A percentile compares a stretch with the other conserved stretches of the same genome.
These are phyloP conservation scores for Schizochytrium sp. DNA, from an alignment of 108 stramenopile genomes.

Conservation along the genomic window DNA sequence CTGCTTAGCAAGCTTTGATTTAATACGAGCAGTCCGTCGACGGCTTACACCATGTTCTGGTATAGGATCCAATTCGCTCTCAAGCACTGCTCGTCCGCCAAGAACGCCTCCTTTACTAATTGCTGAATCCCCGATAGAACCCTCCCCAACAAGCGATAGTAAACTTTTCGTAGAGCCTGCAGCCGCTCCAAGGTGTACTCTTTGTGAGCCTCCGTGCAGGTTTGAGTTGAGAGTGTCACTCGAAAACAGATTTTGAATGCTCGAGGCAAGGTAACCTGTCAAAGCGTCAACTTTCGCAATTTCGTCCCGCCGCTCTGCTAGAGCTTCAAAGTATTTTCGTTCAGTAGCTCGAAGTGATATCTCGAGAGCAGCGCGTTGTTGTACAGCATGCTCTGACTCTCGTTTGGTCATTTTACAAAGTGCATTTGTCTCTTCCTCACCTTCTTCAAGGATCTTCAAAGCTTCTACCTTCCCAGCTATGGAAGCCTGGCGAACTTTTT, in stretches of 20 bases:
- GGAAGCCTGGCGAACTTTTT: background rate
- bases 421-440: background rate
- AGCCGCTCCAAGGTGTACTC: background rate
- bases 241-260: background rate
- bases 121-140: background rate
- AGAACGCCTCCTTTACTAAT: background rate
- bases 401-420: constrained; percentile 22
- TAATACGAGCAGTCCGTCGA: background rate
- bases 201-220: background rate
- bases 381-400: background rate
- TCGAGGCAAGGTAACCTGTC: constrained; percentile 25
- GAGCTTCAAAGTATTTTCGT: constrained; percentile 19
- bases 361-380: constrained; percentile 3
- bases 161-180: too few species aligned
- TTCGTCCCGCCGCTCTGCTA: constrained; percentile 37
- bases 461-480: constrained; percentile 9
- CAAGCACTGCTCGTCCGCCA: background rate
- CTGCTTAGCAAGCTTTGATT: background rate
- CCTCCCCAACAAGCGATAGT: background rate
- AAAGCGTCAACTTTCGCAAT: constrained; percentile 49
- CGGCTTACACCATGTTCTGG: background rate
- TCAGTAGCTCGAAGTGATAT: constrained; percentile 20
- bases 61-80: background rate
- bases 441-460: constrained; percentile 18
- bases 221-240: background rate